Conservation (phyloP, 2,329 filamentous ascomycete species). For the Talaromyces sp. region DNA sequence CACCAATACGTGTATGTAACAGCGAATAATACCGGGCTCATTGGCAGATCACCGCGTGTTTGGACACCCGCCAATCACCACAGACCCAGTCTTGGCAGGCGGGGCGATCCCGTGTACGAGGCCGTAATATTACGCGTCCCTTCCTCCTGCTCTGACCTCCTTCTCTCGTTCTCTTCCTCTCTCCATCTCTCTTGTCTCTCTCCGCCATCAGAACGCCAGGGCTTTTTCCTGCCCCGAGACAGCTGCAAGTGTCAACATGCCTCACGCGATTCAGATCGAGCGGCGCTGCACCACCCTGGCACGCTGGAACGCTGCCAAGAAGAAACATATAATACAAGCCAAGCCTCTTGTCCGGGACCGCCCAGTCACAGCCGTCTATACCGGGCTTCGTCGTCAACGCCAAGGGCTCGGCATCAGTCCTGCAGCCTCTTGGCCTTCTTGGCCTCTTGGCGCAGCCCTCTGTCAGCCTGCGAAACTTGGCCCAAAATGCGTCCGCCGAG, state of each 20-base stretch:
- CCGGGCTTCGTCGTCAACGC: background rate
- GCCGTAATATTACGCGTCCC: background rate
- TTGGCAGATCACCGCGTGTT: background rate
- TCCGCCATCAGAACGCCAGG: background rate
- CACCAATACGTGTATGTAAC: background rate
- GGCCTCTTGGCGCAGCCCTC: background rate
- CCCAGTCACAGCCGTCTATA: background rate
- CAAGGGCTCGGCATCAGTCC: conserved; percentile 1
- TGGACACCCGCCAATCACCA: background rate
- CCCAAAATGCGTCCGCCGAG: background rate
- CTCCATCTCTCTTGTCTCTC: background rate
- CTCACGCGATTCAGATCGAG: background rate
- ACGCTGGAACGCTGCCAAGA: background rate
- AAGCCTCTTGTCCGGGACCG: background rate
- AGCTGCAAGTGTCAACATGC: background rate
- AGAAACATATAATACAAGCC: background rate
- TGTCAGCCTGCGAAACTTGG: background rate
- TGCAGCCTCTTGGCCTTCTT: background rate
- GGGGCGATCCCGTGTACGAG: background rate
- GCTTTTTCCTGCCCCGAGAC: background rate
- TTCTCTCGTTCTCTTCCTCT: background rate
- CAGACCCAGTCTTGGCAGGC: background rate
- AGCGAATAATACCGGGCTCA: background rate
- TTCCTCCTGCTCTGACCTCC: background rate
- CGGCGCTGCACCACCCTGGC: background rate